Evolutionary conservation across 2,329 filamentous ascomycete genomes (phyloP), one percentile per base, ranked within the genome.

Genomic region (Xylaria sp.): DNA sequence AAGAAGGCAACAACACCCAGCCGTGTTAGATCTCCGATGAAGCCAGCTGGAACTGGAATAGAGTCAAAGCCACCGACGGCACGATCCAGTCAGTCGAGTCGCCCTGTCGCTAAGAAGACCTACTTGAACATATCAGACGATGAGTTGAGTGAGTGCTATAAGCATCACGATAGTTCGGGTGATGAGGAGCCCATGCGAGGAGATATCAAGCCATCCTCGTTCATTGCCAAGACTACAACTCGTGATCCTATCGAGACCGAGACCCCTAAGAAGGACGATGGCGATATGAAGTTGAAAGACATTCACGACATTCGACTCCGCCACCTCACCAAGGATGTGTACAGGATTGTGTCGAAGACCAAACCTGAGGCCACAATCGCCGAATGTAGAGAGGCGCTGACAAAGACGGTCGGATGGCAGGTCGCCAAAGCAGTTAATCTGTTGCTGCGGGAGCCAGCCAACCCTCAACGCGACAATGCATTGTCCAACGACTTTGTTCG

Each of bases 41-140:
- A 90, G 42, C 90, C 91, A 34, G 82, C 86, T 51, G 89, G 91
- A 5, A 95, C 91, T 51, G 89, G 91, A 5, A 95, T 91, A 0
- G 74, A 80, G 8, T 93, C 89, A 68, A 82, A 83, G 64, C 78
- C 83, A 46, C 80, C 71, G 3, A 65, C 67, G 2, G 70, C 73
- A 34, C 65, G 61, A 19, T 62, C 68, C 18, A 62, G 64, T 64
- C 55, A 78, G 76, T 63, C 69, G 73, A 18, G 72, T 42, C 57
- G 76, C 2, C 73, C 66, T 23, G 68, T 68, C 55, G 71, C 66
- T 16, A 67, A 57, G 35, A 72, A 65, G 13, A 68, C 58, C n/a
- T 70, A 69, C 52, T 52, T 71, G 34, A 65, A 66, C n/a, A 67
- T 70, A 54, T 73, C 71, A 6, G 71, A 73, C 55, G 71, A 73